Base-by-base conservation (phyloP, 805 yeast genomes). In the Candida piceae region DNA sequence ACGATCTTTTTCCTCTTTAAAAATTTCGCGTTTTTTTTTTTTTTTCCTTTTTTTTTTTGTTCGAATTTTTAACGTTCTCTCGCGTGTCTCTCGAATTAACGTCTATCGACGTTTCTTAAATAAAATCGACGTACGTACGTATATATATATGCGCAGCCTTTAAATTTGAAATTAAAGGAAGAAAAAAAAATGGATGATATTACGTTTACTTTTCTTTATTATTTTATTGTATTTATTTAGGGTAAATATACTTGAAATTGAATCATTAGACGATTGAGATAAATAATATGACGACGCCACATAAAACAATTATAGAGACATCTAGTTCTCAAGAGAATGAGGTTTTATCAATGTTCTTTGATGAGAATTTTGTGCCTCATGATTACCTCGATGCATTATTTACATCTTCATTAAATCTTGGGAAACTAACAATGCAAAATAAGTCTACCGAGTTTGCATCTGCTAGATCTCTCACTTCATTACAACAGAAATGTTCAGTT, bases 341-440 rank as follows among this genome's bases (percentile, higher is more conserved):
- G 12, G 66, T 80, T 1, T 57, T 81, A 3, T 60, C 76, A 10
- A 80, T 82, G 78, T 83, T 83, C 62, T 78, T 80, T 42, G 85
- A 81, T 44, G 74, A 70, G 16, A 75, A 72, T 18, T 82, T 81
- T 51, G 75, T 72, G 13, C 83, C 87, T 1, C 72, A 75, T 37
- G 75, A 74, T 28, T 83, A 73, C 48, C 69, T 83, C 15, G 85
- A 83, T 52, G 78, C 83, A 3, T 58, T 82, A 12, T 69, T 77
- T 41, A 63, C 72, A 32, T 58, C 69, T 15, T 62, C 70, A 3
- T 43, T 66, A 7, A 48, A 49, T 31, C 42, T 42, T 28, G 27
- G 40, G 7, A 35, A 27, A 16, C 41, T 35, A 15, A 36, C 40
- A 18, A 28, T 49, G 34, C 40, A 38, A 17, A 46, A 46, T 35